phyloP scores from a whole-genome alignment of 768 basidiomycete species.

The Russula earlei region DNA sequence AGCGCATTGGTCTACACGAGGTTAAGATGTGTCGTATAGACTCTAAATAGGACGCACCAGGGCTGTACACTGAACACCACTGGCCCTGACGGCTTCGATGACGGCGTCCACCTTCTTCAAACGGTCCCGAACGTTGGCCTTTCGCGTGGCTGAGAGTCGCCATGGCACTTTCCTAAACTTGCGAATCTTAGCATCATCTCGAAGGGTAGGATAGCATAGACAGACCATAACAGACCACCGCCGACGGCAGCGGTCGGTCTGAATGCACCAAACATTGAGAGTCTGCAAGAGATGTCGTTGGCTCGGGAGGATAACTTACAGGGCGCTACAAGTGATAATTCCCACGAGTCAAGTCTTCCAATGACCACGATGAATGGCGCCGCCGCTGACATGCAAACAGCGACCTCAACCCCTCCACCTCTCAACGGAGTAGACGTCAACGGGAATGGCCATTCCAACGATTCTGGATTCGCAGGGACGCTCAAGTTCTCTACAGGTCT shows the following conservation, averaged over 20 bases:
- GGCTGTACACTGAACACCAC: constrained; percentile 68
- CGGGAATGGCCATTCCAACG: constrained; percentile 32
- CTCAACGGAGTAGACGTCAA: constrained; percentile 37
- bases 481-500: constrained; percentile 66
- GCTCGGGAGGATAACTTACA: background rate
- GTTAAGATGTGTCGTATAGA: background rate
- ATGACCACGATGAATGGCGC: constrained; percentile 20
- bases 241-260: constrained; percentile 54
- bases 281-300: background rate
- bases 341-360: constrained; percentile 14
- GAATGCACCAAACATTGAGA: constrained; percentile 79
- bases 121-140: constrained; percentile 81
- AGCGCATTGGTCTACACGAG: constrained; percentile 50
- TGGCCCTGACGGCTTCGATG: constrained; percentile 76
- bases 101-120: constrained; percentile 91
- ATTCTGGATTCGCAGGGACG: constrained; percentile 28
- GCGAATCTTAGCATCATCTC: background rate
- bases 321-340: background rate
- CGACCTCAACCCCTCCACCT: constrained; percentile 16
- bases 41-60: constrained; percentile 45
- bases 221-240: constrained; percentile 81
- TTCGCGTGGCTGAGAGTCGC: constrained; percentile 84
- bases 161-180: constrained; percentile 81
- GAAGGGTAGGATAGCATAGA: background rate
- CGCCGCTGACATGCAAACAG: background rate